Evolutionary conservation across 2,329 filamentous ascomycete species (phyloP).

Genomic region (Aaosphaeria pasadenensis): DNA sequence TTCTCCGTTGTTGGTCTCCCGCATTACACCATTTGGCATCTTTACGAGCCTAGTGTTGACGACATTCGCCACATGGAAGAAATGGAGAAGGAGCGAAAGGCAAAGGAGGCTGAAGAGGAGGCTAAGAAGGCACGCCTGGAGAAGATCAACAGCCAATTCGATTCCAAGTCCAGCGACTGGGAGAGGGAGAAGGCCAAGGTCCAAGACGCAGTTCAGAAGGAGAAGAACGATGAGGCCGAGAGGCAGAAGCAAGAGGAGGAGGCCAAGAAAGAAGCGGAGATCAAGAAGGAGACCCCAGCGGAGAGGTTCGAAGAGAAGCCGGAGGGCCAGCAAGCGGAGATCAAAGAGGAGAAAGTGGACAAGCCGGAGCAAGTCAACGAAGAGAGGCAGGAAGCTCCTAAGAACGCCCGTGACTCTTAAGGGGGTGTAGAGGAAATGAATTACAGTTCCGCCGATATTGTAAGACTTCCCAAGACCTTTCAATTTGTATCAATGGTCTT

Average conservation of each 20-base stretch:
- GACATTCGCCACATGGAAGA: constrained; percentile 98
- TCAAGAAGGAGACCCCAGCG: constrained; percentile 61
- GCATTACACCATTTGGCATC: constrained; percentile 98
- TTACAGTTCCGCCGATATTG: too few relatives aligned
- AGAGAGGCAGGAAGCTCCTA: too few relatives aligned
- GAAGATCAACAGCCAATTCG: constrained; percentile 78
- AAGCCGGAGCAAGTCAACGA: constrained; percentile 1
- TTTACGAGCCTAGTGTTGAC: constrained; percentile 98
- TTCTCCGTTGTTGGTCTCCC: constrained; percentile 94
- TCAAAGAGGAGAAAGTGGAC: constrained; percentile 15
- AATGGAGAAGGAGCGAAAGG: constrained; percentile 85
- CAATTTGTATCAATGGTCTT: too few relatives aligned
- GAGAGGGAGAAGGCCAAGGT: constrained; percentile 84
- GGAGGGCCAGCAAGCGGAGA: constrained; percentile 13
- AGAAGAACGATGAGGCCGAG: constrained; percentile 42
- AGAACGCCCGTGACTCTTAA: too few relatives aligned
- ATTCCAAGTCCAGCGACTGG: constrained; percentile 76
- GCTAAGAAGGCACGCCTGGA: constrained; percentile 69
- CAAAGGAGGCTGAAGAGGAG: constrained; percentile 75
- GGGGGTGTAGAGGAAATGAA: constrained; percentile 17
- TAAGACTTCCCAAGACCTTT: too few relatives aligned
- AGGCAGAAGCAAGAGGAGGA: constrained; percentile 39
- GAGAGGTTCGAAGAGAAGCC: constrained; percentile 50
- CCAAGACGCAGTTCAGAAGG: constrained; percentile 62
- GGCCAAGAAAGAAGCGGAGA: constrained; percentile 26